These are phyloP conservation scores for Solanum virginianum DNA, from an alignment of 257 asterid species.

Conservation along the genomic window DNA sequence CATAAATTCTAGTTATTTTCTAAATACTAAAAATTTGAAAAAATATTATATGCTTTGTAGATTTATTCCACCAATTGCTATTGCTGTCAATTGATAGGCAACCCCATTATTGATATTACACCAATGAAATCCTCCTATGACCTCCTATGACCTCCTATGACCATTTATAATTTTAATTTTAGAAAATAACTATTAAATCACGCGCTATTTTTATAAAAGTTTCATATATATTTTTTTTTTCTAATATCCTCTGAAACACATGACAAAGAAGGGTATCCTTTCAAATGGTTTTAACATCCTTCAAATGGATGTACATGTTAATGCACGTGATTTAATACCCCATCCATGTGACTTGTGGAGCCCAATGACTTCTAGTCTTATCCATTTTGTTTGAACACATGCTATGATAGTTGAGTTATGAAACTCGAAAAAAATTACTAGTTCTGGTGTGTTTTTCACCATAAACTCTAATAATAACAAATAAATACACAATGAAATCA, in stretches of 20 bases:
- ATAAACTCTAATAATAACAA: background rate
- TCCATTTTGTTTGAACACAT: background rate
- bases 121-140: too few species aligned
- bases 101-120: background rate
- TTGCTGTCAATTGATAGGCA: background rate
- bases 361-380: background rate
- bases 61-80: background rate
- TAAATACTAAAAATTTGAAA: too few species aligned
- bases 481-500: background rate
- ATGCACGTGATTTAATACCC: background rate
- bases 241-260: too few species aligned
- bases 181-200: background rate
- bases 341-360: background rate
- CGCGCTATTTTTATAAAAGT: too few species aligned
- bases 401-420: too few species aligned
- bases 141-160: fast-evolving
- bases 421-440: background rate
- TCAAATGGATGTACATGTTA: background rate
- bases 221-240: too few species aligned
- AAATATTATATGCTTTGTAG: background rate
- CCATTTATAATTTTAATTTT: too few species aligned
- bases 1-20: too few species aligned
- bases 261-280: too few species aligned
- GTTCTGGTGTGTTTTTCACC: background rate
- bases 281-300: too few species aligned